Base-by-base conservation (phyloP, 208 protist species). In the Zelonia costaricensis region DNA sequence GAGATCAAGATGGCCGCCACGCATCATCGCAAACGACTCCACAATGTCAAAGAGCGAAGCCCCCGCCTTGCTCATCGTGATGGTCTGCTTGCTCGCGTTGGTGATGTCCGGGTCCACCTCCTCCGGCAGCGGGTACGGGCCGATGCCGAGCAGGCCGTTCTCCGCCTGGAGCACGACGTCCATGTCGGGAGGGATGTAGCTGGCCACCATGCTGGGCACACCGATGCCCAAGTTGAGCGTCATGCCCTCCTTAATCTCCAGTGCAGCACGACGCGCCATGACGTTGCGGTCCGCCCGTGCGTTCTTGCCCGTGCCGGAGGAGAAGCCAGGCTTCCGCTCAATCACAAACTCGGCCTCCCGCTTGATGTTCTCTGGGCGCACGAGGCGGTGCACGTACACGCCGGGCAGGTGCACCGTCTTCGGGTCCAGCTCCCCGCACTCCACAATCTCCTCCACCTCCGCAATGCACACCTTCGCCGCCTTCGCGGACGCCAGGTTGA, bases 41-140 rank as follows among this genome's bases (percentile, higher is more conserved):
- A 69, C 53, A 22, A 45, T 75, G 42, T 75, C 76, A 38, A 72
- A 72, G 52, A 98, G 96, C 45, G 93, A 88, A 16, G 86, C 51
- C 12, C 65, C 80, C 0, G 74, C 63, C 33, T 85, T 92, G 40
- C 79, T 84, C 3, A 85, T 76, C 0, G 93, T 97, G 23, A 75
- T 78, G 6, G 95, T 98, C 69, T 98, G 88, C 62, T 98, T 98
- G 38, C 94, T 88, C 9, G 96, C 96, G 65, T 98, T 98, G 48
- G 97, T 98, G 18, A 97, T 53, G 76, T 98, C 96, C 23, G 88
- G 27, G 61, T 98, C 92, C 16, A 89, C 76, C 58, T 94, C 39
- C 35, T 80, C 84, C 7, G 57, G 36, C 45, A 74, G 42, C 22
- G 95, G 95, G 76, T 88, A 97, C 25, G 93, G 95, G n/a, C 94